Base-by-base conservation (phyloP, 2,329 filamentous ascomycete genomes). In the Fusarium zealandicum region DNA sequence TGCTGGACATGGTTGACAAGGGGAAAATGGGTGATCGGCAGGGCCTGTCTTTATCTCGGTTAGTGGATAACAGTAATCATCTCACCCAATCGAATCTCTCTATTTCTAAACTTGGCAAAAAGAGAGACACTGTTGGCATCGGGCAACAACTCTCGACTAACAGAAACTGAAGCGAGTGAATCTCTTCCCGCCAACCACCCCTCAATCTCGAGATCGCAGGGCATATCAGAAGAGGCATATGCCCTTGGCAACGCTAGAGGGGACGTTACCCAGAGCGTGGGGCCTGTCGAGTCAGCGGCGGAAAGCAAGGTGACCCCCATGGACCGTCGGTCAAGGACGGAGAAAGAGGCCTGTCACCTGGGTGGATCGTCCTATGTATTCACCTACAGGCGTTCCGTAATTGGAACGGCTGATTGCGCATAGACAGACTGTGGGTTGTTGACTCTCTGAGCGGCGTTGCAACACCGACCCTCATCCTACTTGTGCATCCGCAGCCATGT, bases 261-360 rank as follows among this genome's bases (percentile, higher is more conserved):
- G 46, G 38, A 40, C 45, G 32, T 59, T 60, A 46, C 31, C 43
- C 28, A 31, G 18, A 42, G 39, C 44, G 47, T 58, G 45, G 57
- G 53, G 59, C n/a, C n/a, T n/a, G n/a, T n/a, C n/a, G n/a, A n/a
- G n/a, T 58, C 57, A 31, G 57, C 57, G 59, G 59, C 58, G 57
- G 27, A 30, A 13, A 13, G 9, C 4, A 30, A 48, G 47, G 38
- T 43, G 31, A 35, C 38, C 20, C 49, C 50, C 51, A 53, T 54
- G 50, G 41, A 49, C 40, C 44, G 40, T 57, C 46, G 44, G 47
- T 58, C 57, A 50, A 43, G 30, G 30, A 43, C 46, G 46, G 46
- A 46, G n/a, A n/a, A n/a, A n/a, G 51, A 51, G 42, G 52, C 52
- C 48, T 61, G 51, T 42, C 48, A 53, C 59, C 57, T 14, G 37